Evolutionary conservation across 768 basidiomycete genomes (phyloP), one percentile per base, ranked within the genome.

Genomic region (Asterophora lycoperdoides): DNA sequence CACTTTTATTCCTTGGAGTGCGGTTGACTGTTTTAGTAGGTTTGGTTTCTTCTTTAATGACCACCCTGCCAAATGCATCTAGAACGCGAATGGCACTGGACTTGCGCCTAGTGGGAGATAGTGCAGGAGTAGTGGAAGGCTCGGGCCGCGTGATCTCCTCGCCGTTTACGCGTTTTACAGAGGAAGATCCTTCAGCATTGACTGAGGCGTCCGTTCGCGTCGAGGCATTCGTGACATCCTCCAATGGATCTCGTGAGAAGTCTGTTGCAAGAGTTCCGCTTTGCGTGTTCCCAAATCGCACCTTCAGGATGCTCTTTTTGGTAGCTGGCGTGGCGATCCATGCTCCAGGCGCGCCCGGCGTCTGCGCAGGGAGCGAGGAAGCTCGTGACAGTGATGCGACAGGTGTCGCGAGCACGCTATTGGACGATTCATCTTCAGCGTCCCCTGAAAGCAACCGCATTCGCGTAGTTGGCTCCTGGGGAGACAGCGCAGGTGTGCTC

Each of bases 281-380:
- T 55, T 65, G 64, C 20, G 74, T 70, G 54, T 89, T n/a, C n/a
- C n/a, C 80, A 56, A 90, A 90, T 35, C 88, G 81, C 46, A 91
- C 88, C 61, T 85, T 86, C 52, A 83, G 62, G 19, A 81, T 68
- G 51, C 79, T 81, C 61, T 80, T 86, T 56, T 75, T 70, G 15
- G 66, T 45, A 3, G 71, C 73, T 2, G 86, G 83, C 11, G 86
- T 86, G 2, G 68, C 64, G 39, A 75, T 53, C 83, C 84, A 88
- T 34, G 74, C 84, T 33, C 86, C 86, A 15, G 86, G 85, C 2
- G 76, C 78, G n/a, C 73, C 79, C 35, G 86, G 85, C 0, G 84
- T 88, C 48, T 77, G 77, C 14, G 67, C 50, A 18, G 79, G 71
- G 9, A 79, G 62, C 5, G 74, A 65, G 8, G 63, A 68, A 23